Evolutionary conservation across 2,329 filamentous ascomycete genomes (phyloP).

Genomic region (Xylaria sp.): DNA sequence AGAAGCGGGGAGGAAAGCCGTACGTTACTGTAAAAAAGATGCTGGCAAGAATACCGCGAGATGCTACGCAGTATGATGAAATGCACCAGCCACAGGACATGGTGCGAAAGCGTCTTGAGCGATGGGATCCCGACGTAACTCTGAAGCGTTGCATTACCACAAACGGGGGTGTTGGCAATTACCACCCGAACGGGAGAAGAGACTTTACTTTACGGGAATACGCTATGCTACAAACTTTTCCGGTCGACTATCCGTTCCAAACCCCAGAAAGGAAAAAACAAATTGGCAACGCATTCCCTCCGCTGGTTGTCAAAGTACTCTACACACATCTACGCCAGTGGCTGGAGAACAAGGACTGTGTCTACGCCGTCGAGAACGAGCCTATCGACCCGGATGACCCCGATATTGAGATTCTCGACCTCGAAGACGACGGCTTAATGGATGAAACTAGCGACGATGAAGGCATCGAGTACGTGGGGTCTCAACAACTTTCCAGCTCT

Average conservation of each 20-base stretch:
- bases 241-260: constrained; percentile 62
- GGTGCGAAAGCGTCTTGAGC: constrained; percentile 37
- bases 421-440: constrained; percentile 14
- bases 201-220: constrained; percentile 71
- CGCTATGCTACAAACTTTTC: constrained; percentile 74
- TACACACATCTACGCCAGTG: constrained; percentile 55
- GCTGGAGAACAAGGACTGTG: constrained; percentile 51
- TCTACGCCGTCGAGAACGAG: constrained; percentile 33
- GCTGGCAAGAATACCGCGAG: constrained; percentile 44
- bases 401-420: constrained; percentile 19
- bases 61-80: constrained; percentile 35
- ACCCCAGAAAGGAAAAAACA: constrained; percentile 59
- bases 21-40: constrained; percentile 54
- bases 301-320: constrained; percentile 57
- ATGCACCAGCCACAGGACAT: constrained; percentile 48
- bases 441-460: constrained; percentile 15
- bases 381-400: constrained; percentile 31
- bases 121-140: constrained; percentile 54
- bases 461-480: constrained; percentile 31
- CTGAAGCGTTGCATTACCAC: constrained; percentile 68
- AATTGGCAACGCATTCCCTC: constrained; percentile 82
- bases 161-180: constrained; percentile 61
- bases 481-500: constrained; percentile 12
- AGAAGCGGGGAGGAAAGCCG: constrained; percentile 41
- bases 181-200: constrained; percentile 68